Conservation (phyloP, 2,329 filamentous ascomycete genomes). For the Fusarium dimerum region DNA sequence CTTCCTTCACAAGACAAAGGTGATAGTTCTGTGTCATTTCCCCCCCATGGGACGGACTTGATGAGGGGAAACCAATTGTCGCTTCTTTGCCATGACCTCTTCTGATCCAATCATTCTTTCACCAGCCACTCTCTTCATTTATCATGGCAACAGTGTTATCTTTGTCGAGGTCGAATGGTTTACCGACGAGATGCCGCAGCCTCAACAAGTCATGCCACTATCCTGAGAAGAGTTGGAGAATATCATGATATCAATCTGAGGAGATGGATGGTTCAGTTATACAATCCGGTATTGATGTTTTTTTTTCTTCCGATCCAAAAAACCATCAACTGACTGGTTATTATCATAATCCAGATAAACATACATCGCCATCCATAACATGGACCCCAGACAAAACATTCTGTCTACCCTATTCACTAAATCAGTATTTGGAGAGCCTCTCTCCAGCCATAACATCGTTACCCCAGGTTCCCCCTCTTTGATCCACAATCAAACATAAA, state of each 20-base stretch:
- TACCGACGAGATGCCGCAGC: slow-evolving; percentile 9
- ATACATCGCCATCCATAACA: too few relatives aligned
- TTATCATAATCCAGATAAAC: too few relatives aligned
- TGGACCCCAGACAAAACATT: background rate
- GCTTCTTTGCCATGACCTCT: background rate
- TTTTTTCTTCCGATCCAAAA: too few relatives aligned
- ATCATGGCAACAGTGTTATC: background rate
- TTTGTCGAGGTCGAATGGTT: slow-evolving; percentile 1
- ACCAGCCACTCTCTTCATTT: slow-evolving; percentile 4
- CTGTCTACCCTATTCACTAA: too few relatives aligned
- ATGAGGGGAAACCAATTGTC: slow-evolving; percentile 1
- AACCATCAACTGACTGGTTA: too few relatives aligned
- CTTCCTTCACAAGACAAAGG: background rate
- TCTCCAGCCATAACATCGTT: slow-evolving; percentile 11
- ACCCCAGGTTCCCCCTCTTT: slow-evolving; percentile 25
- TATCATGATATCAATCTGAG: background rate
- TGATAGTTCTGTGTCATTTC: background rate
- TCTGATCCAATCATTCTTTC: slow-evolving; percentile 7
- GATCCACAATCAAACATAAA: slow-evolving; percentile 2
- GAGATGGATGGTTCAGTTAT: too few relatives aligned
- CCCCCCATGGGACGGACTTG: background rate
- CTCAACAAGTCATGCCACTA: slow-evolving; percentile 1
- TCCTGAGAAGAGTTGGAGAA: slow-evolving; percentile 5
- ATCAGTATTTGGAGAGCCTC: too few relatives aligned
- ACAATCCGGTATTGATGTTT: too few relatives aligned